These are phyloP conservation scores for Halophytophthora polymorphica DNA, from an alignment of 352 stramenopile genomes.

Conservation along the genomic window DNA sequence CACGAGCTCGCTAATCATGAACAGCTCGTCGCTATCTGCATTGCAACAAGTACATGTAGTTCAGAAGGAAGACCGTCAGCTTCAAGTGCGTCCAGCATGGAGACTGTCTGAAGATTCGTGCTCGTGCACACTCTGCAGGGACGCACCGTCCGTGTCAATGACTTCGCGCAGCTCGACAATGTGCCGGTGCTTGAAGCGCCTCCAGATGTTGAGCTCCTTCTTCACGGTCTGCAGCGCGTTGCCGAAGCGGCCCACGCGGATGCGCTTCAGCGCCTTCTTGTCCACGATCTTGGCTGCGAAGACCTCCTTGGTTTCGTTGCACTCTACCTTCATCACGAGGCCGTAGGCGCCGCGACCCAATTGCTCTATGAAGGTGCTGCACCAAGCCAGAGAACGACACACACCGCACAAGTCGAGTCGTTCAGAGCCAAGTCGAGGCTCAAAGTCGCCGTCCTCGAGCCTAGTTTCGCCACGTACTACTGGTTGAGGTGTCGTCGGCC, in stretches of 20 bases:
- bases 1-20: constrained; percentile 82
- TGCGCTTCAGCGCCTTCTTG: constrained; percentile 71
- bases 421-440: background rate
- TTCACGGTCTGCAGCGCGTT: constrained; percentile 82
- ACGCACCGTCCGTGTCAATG: constrained; percentile 90
- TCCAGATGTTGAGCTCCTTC: constrained; percentile 96
- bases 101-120: too few relatives aligned
- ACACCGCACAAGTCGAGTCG: background rate
- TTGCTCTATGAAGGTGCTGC: constrained; percentile 69
- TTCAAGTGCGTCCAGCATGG: too few relatives aligned
- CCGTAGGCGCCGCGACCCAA: constrained; percentile 75
- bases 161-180: constrained; percentile 93
- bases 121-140: background rate
- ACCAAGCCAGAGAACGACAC: background rate
- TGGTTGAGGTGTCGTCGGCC: constrained; percentile 66
- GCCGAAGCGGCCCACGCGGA: constrained; percentile 65
- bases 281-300: constrained; percentile 78
- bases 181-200: constrained; percentile 94
- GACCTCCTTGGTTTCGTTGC: constrained; percentile 62
- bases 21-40: constrained; percentile 71
- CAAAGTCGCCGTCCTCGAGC: background rate
- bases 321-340: constrained; percentile 63
- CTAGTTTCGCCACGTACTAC: constrained; percentile 43
- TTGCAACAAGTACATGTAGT: background rate
- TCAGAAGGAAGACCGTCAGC: background rate